Evolutionary conservation across 176 grass and related monocot genomes (phyloP).

Genomic region (Aegilops tauschii): DNA sequence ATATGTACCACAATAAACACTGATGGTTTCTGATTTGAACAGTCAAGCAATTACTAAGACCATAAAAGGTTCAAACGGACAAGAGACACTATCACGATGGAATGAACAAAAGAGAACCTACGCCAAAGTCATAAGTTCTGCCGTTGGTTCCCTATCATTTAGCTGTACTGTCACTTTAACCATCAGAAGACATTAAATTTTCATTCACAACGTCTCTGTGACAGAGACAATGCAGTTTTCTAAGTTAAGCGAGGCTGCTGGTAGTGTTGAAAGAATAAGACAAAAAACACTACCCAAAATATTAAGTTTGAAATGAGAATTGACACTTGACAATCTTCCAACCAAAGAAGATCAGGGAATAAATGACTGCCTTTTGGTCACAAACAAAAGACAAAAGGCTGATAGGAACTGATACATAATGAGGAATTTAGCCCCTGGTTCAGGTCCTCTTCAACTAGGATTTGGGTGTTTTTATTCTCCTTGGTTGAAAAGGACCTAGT

Average conservation of each 20-base stretch:
- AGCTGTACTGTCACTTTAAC: conserved; percentile 17
- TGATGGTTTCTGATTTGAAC: conserved; percentile 8
- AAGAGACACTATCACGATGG: not conserved
- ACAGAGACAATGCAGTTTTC: conserved; percentile 11
- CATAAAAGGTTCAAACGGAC: not conserved
- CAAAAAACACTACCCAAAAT: not conserved
- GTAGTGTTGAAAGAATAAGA: conserved; percentile 8
- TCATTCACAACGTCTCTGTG: not conserved
- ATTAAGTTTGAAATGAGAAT: not conserved
- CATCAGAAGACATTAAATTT: conserved; percentile 11
- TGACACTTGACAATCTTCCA: not conserved
- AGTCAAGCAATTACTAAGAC: not conserved
- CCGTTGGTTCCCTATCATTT: conserved; percentile 10
- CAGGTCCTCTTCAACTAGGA: not conserved
- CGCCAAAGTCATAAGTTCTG: conserved; percentile 5
- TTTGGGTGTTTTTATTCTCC: not conserved
- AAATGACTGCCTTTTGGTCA: not conserved
- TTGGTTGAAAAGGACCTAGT: not conserved
- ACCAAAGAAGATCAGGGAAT: not conserved
- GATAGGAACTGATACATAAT: not conserved
- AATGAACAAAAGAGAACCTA: conserved; percentile 35
- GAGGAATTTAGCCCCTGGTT: not conserved
- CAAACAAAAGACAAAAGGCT: not conserved
- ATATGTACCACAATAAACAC: not conserved
- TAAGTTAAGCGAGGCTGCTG: not conserved